A percentile compares a stretch with the other conserved stretches of the same genome.
Conservation (phyloP, 257 asterid genomes). For the Solanum acaule region DNA sequence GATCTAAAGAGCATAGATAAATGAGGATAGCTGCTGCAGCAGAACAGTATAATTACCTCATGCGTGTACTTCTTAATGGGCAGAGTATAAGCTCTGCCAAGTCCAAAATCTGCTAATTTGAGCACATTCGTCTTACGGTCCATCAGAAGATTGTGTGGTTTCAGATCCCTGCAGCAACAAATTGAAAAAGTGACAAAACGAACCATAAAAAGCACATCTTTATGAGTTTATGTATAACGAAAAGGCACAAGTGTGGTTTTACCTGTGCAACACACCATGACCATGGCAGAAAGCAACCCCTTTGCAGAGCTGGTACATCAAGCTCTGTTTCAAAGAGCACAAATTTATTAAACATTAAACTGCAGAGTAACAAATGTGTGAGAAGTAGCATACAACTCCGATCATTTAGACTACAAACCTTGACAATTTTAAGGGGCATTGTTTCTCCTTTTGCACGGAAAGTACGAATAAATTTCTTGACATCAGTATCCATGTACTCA, state of each 20-base stretch:
- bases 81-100: slow-evolving; percentile 84
- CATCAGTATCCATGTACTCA: slow-evolving; percentile 91
- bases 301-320: slow-evolving; percentile 93
- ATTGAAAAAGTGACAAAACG: not conserved
- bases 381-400: not conserved
- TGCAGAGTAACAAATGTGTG: not conserved
- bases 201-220: not conserved
- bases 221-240: not conserved
- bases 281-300: slow-evolving; percentile 98
- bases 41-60: slow-evolving; percentile 35
- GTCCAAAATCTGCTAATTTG: slow-evolving; percentile 94
- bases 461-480: slow-evolving; percentile 78
- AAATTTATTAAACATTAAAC: not conserved
- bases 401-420: slow-evolving; percentile 23
- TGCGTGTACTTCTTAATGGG: slow-evolving; percentile 97
- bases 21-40: not conserved
- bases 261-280: slow-evolving; percentile 93
- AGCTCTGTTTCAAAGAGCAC: slow-evolving; percentile 33
- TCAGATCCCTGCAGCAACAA: slow-evolving; percentile 60
- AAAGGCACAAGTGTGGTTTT: not conserved
- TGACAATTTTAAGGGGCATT: slow-evolving; percentile 38
- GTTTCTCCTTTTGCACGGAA: slow-evolving; percentile 42
- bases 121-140: slow-evolving; percentile 88
- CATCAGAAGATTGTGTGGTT: slow-evolving; percentile 96
- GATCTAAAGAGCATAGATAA: not conserved